Evolutionary conservation across 441 rosid genomes (phyloP), one percentile per base, ranked within the genome.

Genomic region (Gossypium aridum): DNA sequence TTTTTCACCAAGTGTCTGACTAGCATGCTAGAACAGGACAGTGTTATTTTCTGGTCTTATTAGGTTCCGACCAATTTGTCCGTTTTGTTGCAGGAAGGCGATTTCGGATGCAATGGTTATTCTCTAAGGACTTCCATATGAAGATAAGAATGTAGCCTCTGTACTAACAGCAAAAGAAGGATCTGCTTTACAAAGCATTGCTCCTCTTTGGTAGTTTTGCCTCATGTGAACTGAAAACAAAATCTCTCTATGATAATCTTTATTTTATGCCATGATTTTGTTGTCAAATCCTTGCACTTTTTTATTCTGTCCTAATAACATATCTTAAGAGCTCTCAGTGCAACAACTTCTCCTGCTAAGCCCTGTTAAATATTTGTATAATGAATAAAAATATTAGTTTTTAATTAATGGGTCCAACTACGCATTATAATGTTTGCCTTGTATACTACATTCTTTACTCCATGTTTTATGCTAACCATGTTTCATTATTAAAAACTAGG

Each of bases 71-170:
- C 39, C 20, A 3, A 34, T 20, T 59, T 28, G 20, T 53, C 71
- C 4, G 53, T 55, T 49, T 64, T 76, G 16, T 79, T 80, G 85
- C 88, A 92, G 97, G 93, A 87, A 59, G 34, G 82, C 68, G 84
- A 80, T 57, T 80, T 86, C 19, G 89, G 89, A 17, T 79, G 60
- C 68, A 82, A 75, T 59, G 67, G 76, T 54, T 83, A 69, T 79
- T 80, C 91, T n/a, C 80, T 76, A 20, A 65, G 87, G 77, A 86
- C 83, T 7, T 87, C 88, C 83, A 78, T 81, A 37, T 84, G 84
- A 59, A 84, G 74, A 79, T 62, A 13, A 77, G 75, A 65, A 25
- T 64, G 73, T 65, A 64, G 64, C 39, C 64, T 57, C 8, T 34
- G 39, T 34, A 78, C 67, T 67, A 28, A 70, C 60, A 59, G 67